Evolutionary conservation across 148 eudicot species (phyloP), one percentile per base, ranked within the genome.

Genomic region (Diospyros lotus): DNA sequence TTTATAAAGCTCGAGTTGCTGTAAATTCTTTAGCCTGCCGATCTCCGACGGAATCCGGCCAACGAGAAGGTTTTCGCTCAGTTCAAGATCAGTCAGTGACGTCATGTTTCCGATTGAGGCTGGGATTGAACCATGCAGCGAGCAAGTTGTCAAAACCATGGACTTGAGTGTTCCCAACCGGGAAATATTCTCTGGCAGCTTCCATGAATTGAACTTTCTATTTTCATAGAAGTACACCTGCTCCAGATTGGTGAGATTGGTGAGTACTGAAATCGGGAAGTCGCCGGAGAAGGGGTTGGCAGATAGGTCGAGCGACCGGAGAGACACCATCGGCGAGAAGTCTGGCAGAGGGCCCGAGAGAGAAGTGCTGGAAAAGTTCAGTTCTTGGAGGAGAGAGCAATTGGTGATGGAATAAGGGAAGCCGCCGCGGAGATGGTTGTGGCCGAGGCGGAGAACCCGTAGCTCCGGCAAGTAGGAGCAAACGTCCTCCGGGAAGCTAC

Each of bases 71-170:
- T 92, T 92, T 4, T 91, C 94, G 43, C 83, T 76, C 52, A 92
- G 76, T 72, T 92, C 94, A 52, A 92, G 93, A 76, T 92, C 94
- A 70, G 84, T 76, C 17, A 92, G 91, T 8, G 87, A 84, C 18
- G 91, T 84, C 86, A 90, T 83, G 73, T 87, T 90, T 8, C 94
- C 91, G 15, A 90, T 68, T 8, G 79, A 75, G 52, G 84, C 68
- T 9, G 84, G 90, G 73, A 93, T 90, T 14, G 9, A 56, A n/a
- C 96, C 96, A 2, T 51, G 72, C 50, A 93, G 42, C 73, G 59
- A 86, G 76, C 90, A 87, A 4, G 92, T 85, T 40, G 86, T 76
- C 48, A 93, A 73, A 9, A 89, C 58, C 87, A 93, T 59, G 10
- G 76, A 53, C 62, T 80, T 78, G 56, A 93, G 89, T 73, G 78